Conservation (phyloP, 192 early-diverging fungal genomes). For the Lunasporangiospora selenospora region DNA sequence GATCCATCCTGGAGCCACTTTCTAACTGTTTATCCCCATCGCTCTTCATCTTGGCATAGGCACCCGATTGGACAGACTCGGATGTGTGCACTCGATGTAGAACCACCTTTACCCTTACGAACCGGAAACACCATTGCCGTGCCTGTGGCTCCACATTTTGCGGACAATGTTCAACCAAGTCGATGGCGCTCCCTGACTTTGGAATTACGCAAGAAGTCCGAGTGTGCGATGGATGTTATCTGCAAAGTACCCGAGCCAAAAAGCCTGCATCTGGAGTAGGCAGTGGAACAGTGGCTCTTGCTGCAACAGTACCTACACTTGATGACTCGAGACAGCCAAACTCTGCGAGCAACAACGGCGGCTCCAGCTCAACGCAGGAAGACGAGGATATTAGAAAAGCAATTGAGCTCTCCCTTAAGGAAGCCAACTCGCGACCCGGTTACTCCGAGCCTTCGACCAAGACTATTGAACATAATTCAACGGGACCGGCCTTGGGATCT, state of each 20-base stretch:
- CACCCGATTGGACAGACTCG: slow-evolving; percentile 93
- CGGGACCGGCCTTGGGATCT: not conserved
- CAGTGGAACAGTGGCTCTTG: no score
- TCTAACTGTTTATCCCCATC: not conserved
- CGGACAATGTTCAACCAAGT: slow-evolving; percentile 89
- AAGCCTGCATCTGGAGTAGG: no score
- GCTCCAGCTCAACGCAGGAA: slow-evolving; percentile 49
- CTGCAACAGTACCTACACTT: no score
- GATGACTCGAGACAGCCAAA: slow-evolving; percentile 10
- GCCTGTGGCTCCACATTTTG: slow-evolving; percentile 93
- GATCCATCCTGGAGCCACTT: slow-evolving; percentile 1
- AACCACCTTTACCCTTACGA: slow-evolving; percentile 86
- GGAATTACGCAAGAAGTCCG: slow-evolving; percentile 88
- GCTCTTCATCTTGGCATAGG: no score
- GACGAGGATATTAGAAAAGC: slow-evolving; percentile 91
- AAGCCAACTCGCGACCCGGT: slow-evolving; percentile 58
- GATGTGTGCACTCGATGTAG: slow-evolving; percentile 91
- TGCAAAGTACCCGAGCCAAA: no score
- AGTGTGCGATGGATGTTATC: slow-evolving; percentile 89
- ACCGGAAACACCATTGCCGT: slow-evolving; percentile 96
- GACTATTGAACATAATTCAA: not conserved
- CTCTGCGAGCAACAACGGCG: not conserved
- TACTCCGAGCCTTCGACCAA: slow-evolving; percentile 22
- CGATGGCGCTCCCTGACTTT: slow-evolving; percentile 75
- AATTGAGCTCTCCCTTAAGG: slow-evolving; percentile 86